A percentile compares a stretch with the other conserved stretches of the same genome.
Conservation (phyloP, 768 basidiomycete species). For the Daedaleopsis sinensis region DNA sequence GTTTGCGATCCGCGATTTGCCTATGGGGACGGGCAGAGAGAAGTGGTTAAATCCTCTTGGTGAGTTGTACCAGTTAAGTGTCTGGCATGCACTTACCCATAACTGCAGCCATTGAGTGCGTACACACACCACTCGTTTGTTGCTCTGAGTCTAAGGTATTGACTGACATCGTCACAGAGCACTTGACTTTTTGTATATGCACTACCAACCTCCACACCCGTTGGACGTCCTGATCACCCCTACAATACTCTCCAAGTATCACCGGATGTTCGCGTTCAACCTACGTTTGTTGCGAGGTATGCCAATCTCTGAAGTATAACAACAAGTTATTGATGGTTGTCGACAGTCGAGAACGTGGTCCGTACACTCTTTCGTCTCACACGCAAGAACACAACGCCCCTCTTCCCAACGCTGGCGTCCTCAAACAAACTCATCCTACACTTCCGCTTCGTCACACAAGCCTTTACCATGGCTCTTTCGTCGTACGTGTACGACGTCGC, state of each 20-base stretch:
- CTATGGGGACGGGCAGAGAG: slow-evolving; percentile 61
- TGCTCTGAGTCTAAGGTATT: background rate
- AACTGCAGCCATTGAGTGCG: slow-evolving; percentile 51
- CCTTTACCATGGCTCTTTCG: slow-evolving; percentile 69
- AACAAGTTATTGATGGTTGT: slow-evolving; percentile 7
- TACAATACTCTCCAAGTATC: slow-evolving; percentile 80
- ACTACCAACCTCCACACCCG: slow-evolving; percentile 83
- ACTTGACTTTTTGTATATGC: slow-evolving; percentile 86
- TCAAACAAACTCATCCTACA: slow-evolving; percentile 60
- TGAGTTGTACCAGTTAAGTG: slow-evolving; percentile 43
- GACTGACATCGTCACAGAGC: slow-evolving; percentile 50
- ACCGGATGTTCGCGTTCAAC: slow-evolving; percentile 79
- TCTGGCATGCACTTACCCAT: slow-evolving; percentile 22
- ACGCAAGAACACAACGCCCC: slow-evolving; percentile 40
- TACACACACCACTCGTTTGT: slow-evolving; percentile 2
- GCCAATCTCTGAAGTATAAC: slow-evolving; percentile 13
- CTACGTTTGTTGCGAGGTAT: slow-evolving; percentile 78
- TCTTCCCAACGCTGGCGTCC: slow-evolving; percentile 61
- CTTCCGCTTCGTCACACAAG: slow-evolving; percentile 74
- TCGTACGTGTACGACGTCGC: slow-evolving; percentile 81
- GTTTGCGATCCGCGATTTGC: slow-evolving; percentile 81
- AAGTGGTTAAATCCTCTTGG: slow-evolving; percentile 84
- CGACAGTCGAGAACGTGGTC: slow-evolving; percentile 67
- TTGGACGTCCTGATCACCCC: slow-evolving; percentile 73
- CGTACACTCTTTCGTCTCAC: slow-evolving; percentile 69